phyloP scores from a whole-genome alignment of 345 rosid genomes.

The Corchorus olitorius region DNA sequence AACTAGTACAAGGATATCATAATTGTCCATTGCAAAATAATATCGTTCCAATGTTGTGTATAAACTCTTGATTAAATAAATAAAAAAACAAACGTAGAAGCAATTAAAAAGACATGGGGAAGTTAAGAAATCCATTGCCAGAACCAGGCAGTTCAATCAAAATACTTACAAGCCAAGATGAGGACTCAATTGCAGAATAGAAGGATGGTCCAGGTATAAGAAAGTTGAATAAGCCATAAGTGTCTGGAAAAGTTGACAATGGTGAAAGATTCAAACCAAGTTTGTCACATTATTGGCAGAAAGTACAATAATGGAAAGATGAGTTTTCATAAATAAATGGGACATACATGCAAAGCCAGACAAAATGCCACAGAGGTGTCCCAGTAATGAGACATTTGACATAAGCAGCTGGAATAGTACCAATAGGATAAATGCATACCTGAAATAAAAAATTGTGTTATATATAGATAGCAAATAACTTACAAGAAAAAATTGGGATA shows the following conservation, averaged over 20 bases:
- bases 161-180: slow-evolving; percentile 83
- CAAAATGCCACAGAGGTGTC: slow-evolving; percentile 93
- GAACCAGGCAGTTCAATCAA: slow-evolving; percentile 11
- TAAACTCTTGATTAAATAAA: slow-evolving; percentile 8
- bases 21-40: background rate
- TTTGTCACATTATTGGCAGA: slow-evolving; percentile 8
- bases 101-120: slow-evolving; percentile 11
- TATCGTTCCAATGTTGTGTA: slow-evolving; percentile 8
- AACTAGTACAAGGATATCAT: background rate
- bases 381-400: slow-evolving; percentile 93
- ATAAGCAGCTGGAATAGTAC: slow-evolving; percentile 81
- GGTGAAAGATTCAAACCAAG: slow-evolving; percentile 1
- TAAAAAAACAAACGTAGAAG: slow-evolving; percentile 9
- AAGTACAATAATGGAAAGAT: slow-evolving; percentile 13
- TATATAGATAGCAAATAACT: slow-evolving; percentile 9
- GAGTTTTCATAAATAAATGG: slow-evolving; percentile 19
- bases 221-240: slow-evolving; percentile 77
- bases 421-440: slow-evolving; percentile 88
- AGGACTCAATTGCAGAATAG: slow-evolving; percentile 74
- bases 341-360: slow-evolving; percentile 92
- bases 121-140: background rate
- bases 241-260: slow-evolving; percentile 51
- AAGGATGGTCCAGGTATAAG: slow-evolving; percentile 87
- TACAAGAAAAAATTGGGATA: slow-evolving; percentile 2
- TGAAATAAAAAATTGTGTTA: slow-evolving; percentile 34